These are phyloP conservation scores for Verticillium albo-atrum DNA, from an alignment of 2,329 filamentous ascomycete species.

Conservation along the genomic window DNA sequence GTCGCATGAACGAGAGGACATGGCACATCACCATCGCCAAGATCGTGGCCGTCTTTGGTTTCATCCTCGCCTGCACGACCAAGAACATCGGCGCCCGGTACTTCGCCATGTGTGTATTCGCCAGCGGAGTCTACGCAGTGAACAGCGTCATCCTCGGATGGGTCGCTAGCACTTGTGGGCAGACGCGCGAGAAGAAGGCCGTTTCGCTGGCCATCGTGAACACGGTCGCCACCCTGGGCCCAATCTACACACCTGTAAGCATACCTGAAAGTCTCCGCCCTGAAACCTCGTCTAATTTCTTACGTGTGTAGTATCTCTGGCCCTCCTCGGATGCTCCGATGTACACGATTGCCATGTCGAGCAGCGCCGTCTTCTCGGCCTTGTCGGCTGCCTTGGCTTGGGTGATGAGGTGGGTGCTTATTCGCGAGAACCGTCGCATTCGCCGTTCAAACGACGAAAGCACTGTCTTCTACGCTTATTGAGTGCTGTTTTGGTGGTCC, in stretches of 20 bases:
- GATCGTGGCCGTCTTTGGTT: constrained; percentile 6
- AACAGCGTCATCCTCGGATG: constrained; percentile 6
- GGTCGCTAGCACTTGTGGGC: no score
- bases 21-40: constrained; percentile 11
- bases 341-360: not conserved
- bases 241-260: constrained; percentile 10
- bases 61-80: constrained; percentile 10
- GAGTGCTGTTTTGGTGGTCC: not conserved
- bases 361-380: constrained; percentile 18
- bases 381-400: constrained; percentile 18
- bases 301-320: constrained; percentile 3
- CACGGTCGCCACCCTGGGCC: constrained; percentile 14
- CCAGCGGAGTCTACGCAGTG: constrained; percentile 32
- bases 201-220: constrained; percentile 16
- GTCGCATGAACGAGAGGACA: constrained; percentile 4
- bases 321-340: not conserved
- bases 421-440: constrained; percentile 17
- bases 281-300: not conserved
- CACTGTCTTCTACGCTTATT: constrained; percentile 10
- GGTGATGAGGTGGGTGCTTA: constrained; percentile 18
- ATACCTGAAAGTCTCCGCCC: no score
- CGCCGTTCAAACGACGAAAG: constrained; percentile 3
- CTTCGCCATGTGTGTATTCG: constrained; percentile 27
- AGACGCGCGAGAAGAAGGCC: constrained; percentile 33
- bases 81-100: constrained; percentile 30